A percentile compares a stretch with the other conserved stretches of the same genome.
Conservation (phyloP, 2,329 filamentous ascomycete genomes). For the Thielaviopsis cerberus region DNA sequence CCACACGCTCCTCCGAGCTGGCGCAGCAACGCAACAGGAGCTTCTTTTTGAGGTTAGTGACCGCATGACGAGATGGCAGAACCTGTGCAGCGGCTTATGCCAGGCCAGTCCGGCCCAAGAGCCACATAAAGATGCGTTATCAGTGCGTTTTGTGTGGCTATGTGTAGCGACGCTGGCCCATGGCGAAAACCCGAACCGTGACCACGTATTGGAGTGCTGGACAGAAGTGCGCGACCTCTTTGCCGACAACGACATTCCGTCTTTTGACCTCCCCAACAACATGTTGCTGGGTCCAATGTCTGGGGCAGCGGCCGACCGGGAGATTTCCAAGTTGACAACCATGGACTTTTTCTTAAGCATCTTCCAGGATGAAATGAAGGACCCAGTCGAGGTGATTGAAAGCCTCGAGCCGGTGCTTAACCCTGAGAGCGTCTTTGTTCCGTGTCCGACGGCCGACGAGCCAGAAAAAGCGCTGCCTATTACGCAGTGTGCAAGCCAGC, state of each 20-base stretch:
- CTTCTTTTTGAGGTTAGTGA: conserved; percentile 2
- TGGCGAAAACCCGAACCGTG: conserved; percentile 32
- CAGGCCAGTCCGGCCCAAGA: neutral
- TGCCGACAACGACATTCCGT: conserved; percentile 21
- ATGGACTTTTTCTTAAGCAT: conserved; percentile 91
- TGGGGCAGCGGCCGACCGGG: conserved; percentile 62
- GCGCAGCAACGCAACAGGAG: conserved; percentile 5
- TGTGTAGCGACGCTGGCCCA: conserved; percentile 35
- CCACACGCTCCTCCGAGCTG: conserved; percentile 18
- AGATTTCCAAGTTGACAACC: conserved; percentile 80
- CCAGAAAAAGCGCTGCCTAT: conserved; percentile 22
- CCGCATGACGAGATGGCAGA: conserved; percentile 6
- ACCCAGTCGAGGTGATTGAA: conserved; percentile 74
- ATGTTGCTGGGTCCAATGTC: conserved; percentile 77
- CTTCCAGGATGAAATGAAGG: conserved; percentile 64
- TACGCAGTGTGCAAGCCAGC: conserved; percentile 33
- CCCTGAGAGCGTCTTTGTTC: conserved; percentile 34
- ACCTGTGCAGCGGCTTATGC: conserved; percentile 4
- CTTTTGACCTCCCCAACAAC: conserved; percentile 61
- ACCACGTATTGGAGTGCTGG: conserved; percentile 40
- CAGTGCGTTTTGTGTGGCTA: conserved; percentile 39
- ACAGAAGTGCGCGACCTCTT: conserved; percentile 37
- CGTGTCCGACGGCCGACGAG: conserved; percentile 3
- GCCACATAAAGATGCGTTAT: conserved; percentile 21
- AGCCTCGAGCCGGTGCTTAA: conserved; percentile 84